Percentiles rank a stretch among this genome's conserved stretches.
Conservation (phyloP, 768 basidiomycete species). For the Mycena alexandri region DNA sequence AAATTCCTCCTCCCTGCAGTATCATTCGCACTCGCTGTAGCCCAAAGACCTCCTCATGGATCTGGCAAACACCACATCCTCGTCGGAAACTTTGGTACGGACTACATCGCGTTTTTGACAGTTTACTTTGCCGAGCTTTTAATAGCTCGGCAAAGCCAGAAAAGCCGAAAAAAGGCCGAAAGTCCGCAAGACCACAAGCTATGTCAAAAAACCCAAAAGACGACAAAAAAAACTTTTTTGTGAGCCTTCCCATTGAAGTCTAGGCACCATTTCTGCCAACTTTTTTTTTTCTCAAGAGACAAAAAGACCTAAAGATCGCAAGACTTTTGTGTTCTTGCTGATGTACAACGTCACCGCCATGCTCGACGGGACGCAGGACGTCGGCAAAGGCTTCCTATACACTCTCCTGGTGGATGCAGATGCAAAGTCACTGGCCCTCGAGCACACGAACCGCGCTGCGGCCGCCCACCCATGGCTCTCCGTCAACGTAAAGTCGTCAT, state of each 20-base stretch:
- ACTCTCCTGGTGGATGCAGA: conserved; percentile 35
- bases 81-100: conserved; percentile 40
- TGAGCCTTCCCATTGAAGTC: no score
- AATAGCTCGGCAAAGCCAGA: no score
- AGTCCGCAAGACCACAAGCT: no score
- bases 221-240: no score
- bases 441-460: conserved; percentile 34
- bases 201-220: no score
- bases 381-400: conserved; percentile 38
- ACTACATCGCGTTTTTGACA: no score
- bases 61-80: conserved; percentile 37
- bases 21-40: conserved; percentile 17
- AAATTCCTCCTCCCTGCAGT: neutral
- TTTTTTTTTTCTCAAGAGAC: no score
- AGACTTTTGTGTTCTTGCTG: no score
- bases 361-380: conserved; percentile 41
- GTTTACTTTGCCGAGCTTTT: no score
- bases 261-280: no score
- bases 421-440: conserved; percentile 30
- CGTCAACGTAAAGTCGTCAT: conserved; percentile 33
- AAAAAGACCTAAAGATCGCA: no score
- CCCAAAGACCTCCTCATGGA: conserved; percentile 3
- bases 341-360: conserved; percentile 40
- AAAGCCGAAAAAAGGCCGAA: no score
- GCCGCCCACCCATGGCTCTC: conserved; percentile 42